Percentiles rank a stretch among this genome's conserved stretches.
phyloP scores from a whole-genome alignment of 2,329 filamentous ascomycete species.

The Dryadomyces quercus-mongolicae region DNA sequence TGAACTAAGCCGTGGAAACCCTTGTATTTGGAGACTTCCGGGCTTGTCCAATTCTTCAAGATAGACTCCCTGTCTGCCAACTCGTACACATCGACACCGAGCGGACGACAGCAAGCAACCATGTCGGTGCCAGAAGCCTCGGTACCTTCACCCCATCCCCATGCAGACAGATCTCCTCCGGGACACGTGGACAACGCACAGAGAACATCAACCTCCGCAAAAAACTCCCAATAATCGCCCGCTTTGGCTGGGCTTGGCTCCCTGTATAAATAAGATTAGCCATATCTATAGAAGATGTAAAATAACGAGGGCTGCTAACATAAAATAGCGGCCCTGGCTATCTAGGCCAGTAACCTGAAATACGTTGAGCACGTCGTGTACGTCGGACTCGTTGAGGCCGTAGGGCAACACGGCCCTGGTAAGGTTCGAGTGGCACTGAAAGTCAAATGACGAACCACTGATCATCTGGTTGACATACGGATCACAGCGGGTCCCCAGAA shows the following conservation, averaged over 20 bases:
- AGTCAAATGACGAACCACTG: conserved; percentile 60
- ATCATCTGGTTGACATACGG: conserved; percentile 72
- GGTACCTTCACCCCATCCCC: conserved; percentile 63
- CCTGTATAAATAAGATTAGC: not conserved
- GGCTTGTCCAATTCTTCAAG: conserved; percentile 2
- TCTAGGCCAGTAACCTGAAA: conserved; percentile 78
- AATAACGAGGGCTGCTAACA: conserved; percentile 29
- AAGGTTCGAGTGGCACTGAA: conserved; percentile 75
- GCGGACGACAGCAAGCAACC: conserved; percentile 57
- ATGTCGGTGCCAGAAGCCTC: conserved; percentile 43
- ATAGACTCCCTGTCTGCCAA: conserved; percentile 1
- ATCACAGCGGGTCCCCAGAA: conserved; percentile 73
- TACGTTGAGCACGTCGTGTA: conserved; percentile 77
- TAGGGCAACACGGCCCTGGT: conserved; percentile 57
- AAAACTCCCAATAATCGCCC: conserved; percentile 59
- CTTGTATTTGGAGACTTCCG: not conserved
- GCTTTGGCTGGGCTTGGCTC: conserved; percentile 38
- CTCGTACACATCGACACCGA: conserved; percentile 57
- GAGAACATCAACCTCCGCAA: conserved; percentile 68
- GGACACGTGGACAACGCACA: conserved; percentile 49
- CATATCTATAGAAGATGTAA: not conserved
- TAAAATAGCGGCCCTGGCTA: conserved; percentile 61
- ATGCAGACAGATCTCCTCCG: conserved; percentile 68
- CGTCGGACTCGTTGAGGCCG: conserved; percentile 58
- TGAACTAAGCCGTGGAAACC: conserved; percentile 2